Conservation (phyloP, 257 asterid genomes). For the Solanum virginianum region DNA sequence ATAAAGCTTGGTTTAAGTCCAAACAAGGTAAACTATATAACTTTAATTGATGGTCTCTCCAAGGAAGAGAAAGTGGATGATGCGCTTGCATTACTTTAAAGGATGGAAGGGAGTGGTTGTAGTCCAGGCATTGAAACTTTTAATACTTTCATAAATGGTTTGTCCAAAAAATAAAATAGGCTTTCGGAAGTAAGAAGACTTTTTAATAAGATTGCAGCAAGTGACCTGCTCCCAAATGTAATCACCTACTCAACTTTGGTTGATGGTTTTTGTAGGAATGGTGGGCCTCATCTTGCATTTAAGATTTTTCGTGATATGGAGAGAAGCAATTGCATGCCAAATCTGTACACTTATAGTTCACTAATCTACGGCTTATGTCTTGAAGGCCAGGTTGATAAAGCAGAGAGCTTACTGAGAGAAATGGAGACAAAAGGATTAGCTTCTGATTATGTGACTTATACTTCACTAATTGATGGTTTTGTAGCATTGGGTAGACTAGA, state of each 20-base stretch:
- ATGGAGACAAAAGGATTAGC: too few relatives aligned
- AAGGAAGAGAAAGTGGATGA: too few relatives aligned
- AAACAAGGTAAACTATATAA: too few relatives aligned
- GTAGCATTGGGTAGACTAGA: slow-evolving; percentile 46
- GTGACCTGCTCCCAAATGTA: slow-evolving; percentile 56
- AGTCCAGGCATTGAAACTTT: slow-evolving; percentile 49
- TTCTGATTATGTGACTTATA: too few relatives aligned
- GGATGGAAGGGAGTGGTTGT: slow-evolving; percentile 44
- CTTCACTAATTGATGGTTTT: too few relatives aligned
- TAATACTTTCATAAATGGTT: slow-evolving; percentile 68
- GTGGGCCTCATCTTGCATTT: slow-evolving; percentile 45
- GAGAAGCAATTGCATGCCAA: slow-evolving; percentile 52
- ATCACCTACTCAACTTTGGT: slow-evolving; percentile 68
- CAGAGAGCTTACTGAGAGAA: too few relatives aligned
- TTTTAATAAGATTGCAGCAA: slow-evolving; percentile 41
- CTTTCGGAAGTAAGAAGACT: slow-evolving; percentile 53
- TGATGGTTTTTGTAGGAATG: slow-evolving; percentile 72
- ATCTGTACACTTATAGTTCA: slow-evolving; percentile 68
- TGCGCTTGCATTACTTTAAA: slow-evolving; percentile 31
- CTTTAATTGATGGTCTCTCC: too few relatives aligned
- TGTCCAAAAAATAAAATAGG: slow-evolving; percentile 36
- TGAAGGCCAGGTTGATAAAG: too few relatives aligned
- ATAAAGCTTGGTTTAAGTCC: too few relatives aligned
- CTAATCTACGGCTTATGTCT: too few relatives aligned
- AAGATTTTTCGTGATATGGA: slow-evolving; percentile 68